Percentiles rank a stretch among this genome's conserved stretches.
Conservation (phyloP, 192 early-diverging fungal genomes). For the Cetraspora pellucida region DNA sequence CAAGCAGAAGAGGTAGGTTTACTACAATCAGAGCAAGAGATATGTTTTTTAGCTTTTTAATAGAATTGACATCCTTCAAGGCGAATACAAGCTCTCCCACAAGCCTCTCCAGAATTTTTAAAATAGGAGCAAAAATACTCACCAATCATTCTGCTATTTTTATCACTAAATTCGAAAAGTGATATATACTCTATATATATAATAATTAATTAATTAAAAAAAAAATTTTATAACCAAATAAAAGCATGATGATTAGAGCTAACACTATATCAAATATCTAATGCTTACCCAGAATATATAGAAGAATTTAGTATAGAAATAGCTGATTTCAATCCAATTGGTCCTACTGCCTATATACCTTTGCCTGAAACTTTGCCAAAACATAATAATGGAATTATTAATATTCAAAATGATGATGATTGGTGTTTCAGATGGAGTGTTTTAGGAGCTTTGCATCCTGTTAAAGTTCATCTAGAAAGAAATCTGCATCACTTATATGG, state of each 20-base stretch:
- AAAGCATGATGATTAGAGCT: neutral
- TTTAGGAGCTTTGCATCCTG: neutral
- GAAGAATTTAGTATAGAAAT: constrained; percentile 23
- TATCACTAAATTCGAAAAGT: too few relatives aligned
- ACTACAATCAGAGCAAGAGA: too few relatives aligned
- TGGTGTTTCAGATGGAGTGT: constrained; percentile 15
- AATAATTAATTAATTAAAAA: neutral
- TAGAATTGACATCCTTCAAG: neutral
- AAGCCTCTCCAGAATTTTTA: too few relatives aligned
- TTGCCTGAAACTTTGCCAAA: constrained; percentile 11
- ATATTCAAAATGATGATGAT: constrained; percentile 27
- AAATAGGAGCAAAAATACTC: neutral
- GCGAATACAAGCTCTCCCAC: too few relatives aligned
- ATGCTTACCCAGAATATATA: constrained; percentile 13
- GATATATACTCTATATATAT: neutral
- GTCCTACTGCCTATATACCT: neutral
- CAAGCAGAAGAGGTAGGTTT: too few relatives aligned
- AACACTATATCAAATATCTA: constrained; percentile 21
- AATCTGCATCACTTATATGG: constrained; percentile 1
- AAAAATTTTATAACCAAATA: neutral
- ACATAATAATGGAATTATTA: constrained; percentile 14
- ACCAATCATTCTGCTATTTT: neutral
- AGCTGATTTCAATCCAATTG: constrained; percentile 2
- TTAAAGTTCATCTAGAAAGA: constrained; percentile 24
- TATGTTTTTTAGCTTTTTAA: neutral